Conservation (phyloP, 371 early-diverging fungal genomes). For the Mucor irregularis region DNA sequence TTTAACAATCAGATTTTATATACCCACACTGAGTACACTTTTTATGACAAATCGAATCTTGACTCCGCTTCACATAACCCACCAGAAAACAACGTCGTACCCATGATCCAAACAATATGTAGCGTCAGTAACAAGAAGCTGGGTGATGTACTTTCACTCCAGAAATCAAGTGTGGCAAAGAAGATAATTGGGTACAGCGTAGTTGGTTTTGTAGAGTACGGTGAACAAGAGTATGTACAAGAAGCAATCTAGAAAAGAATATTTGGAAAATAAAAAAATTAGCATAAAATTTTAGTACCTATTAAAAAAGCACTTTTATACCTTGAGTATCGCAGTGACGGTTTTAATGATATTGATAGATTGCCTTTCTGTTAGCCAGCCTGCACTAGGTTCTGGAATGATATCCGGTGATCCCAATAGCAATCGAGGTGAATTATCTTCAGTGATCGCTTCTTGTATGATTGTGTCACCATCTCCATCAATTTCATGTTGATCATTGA, state of each 20-base stretch:
- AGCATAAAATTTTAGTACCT: background rate
- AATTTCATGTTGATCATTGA: no score
- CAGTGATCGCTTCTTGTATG: background rate
- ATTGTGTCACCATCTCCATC: conserved; percentile 1
- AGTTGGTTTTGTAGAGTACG: conserved; percentile 34
- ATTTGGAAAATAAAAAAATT: no score
- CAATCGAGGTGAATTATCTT: background rate
- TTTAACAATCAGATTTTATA: no score
- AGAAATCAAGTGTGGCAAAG: conserved; percentile 45
- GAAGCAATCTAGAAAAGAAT: conserved; percentile 39
- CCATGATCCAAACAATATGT: conserved; percentile 20
- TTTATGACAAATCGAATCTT: conserved; percentile 5
- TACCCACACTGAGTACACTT: background rate
- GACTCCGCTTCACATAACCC: conserved; percentile 20
- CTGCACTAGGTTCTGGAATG: background rate
- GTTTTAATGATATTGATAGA: conserved; percentile 21
- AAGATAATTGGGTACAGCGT: conserved; percentile 39
- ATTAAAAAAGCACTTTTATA: background rate
- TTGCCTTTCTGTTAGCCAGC: conserved; percentile 7
- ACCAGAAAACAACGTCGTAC: conserved; percentile 9
- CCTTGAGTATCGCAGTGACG: conserved; percentile 34
- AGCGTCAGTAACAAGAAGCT: conserved; percentile 13
- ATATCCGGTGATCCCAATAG: conserved; percentile 11
- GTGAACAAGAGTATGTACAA: conserved; percentile 45
- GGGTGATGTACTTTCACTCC: conserved; percentile 25